phyloP scores from a whole-genome alignment of 257 asterid species.

The Lantana camara region DNA sequence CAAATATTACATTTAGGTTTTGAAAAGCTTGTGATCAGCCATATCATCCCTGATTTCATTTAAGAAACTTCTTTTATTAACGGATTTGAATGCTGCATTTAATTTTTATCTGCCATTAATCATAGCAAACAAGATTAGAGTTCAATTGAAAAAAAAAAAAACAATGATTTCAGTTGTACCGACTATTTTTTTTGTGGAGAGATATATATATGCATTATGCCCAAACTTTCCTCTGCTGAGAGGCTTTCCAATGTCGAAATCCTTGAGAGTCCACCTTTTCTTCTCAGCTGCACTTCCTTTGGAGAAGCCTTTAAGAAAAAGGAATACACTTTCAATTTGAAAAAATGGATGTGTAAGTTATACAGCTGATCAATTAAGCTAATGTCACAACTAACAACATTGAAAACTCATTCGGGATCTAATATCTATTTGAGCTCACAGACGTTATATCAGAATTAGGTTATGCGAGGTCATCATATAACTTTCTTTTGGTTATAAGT shows the following conservation, averaged over 20 bases:
- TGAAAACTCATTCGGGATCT: neutral
- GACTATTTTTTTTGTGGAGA: constrained; percentile 87
- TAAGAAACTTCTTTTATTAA: neutral
- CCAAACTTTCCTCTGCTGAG: constrained; percentile 98
- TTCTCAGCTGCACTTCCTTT: constrained; percentile 57
- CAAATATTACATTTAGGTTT: neutral
- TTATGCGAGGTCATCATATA: neutral
- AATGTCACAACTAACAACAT: neutral
- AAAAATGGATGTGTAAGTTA: neutral
- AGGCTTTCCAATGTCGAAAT: constrained; percentile 97
- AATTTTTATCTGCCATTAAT: no score
- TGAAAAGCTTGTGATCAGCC: neutral
- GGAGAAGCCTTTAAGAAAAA: constrained; percentile 46
- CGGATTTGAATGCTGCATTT: neutral
- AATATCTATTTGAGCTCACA: constrained; percentile 17
- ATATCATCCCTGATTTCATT: neutral
- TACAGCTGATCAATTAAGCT: neutral
- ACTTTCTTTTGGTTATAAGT: neutral
- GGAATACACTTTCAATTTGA: no score
- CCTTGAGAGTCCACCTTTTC: constrained; percentile 79
- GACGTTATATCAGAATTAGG: no score
- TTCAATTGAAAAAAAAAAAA: neutral
- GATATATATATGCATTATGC: constrained; percentile 91
- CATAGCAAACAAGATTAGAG: neutral
- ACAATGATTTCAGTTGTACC: constrained; percentile 23